Evolutionary conservation across 352 stramenopile species (phyloP).

Genomic region (Phytophthora nicotianae): DNA sequence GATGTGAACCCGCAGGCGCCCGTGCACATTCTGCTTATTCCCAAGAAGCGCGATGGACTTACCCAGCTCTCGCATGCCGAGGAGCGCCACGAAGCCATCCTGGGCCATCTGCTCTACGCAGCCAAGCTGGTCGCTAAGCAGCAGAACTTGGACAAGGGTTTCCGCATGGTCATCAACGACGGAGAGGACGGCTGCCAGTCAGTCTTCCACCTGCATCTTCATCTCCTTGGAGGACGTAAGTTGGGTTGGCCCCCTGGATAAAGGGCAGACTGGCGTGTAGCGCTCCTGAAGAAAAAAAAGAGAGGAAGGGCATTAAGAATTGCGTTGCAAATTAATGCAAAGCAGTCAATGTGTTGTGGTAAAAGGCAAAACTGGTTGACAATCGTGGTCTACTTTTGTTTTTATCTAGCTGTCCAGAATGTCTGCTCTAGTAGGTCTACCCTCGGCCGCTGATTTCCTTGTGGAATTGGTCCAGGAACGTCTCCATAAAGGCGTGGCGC

Average conservation of each 20-base stretch:
- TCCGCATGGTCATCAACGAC: conserved; percentile 98
- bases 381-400: background rate
- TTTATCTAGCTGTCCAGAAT: background rate
- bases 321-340: conserved; percentile 1
- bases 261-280: conserved; percentile 4
- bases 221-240: conserved; percentile 94
- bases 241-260: conserved; percentile 94
- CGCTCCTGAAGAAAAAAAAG: background rate
- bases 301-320: background rate
- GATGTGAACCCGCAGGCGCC: conserved; percentile 97
- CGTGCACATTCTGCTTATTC: conserved; percentile 97
- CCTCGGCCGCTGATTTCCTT: conserved; percentile 68
- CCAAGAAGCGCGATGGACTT: conserved; percentile 94
- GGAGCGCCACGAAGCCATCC: conserved; percentile 92
- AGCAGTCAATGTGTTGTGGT: conserved; percentile 3
- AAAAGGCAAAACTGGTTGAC: conserved; percentile 2
- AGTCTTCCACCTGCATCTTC: conserved; percentile 92
- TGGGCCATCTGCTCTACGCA: conserved; percentile 94
- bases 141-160: conserved; percentile 91
- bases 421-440: conserved; percentile 8
- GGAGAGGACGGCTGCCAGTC: conserved; percentile 93
- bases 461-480: conserved; percentile 83
- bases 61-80: conserved; percentile 90
- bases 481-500: conserved; percentile 88
- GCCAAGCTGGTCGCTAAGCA: conserved; percentile 94